phyloP scores from a whole-genome alignment of 768 basidiomycete species.

The Tephrocybe sp. region DNA sequence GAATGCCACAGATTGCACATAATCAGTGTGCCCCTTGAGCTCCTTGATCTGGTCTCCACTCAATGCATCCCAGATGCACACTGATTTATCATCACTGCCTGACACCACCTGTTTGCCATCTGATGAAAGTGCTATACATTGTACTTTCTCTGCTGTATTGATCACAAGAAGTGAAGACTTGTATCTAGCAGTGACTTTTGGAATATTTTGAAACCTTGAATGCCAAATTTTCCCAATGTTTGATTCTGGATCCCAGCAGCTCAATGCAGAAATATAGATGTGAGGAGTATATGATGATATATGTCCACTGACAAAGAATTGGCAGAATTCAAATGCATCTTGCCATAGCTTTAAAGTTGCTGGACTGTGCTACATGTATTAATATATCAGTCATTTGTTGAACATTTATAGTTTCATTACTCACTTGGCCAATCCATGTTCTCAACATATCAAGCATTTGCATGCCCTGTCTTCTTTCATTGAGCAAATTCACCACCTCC shows the following conservation, averaged over 20 bases:
- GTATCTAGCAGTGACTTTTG: neutral
- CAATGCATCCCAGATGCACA: too few species aligned
- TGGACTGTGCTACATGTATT: neutral
- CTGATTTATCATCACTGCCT: too few species aligned
- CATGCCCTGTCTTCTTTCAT: too few species aligned
- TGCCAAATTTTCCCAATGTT: neutral
- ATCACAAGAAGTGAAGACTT: neutral
- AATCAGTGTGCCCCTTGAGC: too few species aligned
- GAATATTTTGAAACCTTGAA: neutral
- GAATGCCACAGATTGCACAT: too few species aligned
- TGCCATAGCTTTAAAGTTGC: neutral
- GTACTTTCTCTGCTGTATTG: neutral
- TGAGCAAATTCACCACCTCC: too few species aligned
- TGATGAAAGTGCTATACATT: neutral
- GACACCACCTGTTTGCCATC: too few species aligned
- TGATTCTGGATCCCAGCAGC: too few species aligned
- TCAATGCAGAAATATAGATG: too few species aligned
- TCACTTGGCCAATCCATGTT: conserved; percentile 1
- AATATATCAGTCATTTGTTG: neutral
- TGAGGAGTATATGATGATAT: neutral
- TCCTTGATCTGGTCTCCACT: too few species aligned
- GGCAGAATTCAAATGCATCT: neutral
- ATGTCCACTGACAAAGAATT: neutral
- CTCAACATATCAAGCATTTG: neutral
- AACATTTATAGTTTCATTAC: neutral